Evolutionary conservation across 129 eudicot species (phyloP), one percentile per base, ranked within the genome.

Genomic region (Flaveria trinervia): DNA sequence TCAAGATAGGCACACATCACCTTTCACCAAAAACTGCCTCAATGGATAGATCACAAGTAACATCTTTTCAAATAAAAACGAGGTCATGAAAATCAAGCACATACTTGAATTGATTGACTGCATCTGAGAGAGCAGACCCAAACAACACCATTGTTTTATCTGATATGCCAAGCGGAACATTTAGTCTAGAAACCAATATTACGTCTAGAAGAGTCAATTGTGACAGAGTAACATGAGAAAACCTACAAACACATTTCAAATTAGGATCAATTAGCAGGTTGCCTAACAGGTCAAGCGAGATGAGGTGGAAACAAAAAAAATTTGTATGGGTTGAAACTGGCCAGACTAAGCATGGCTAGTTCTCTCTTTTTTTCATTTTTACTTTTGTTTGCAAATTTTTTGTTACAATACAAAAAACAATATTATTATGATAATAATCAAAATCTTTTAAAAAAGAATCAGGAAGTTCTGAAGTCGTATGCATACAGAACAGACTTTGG

Each of bases 61-160:
- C 30, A 22, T 60, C 43, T 36, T 64, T 12, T 11, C 12, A 7
- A 0, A 28, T 60, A 9, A 52, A 71, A 11, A 0, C 4, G 26
- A 41, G 26, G 33, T 59, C 14, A 5, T 60, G 43, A 62, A 22
- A 78, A 26, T 68, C 13, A 52, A 41, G 72, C 83, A 54, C 84
- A 23, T 88, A 93, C 98, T 91, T 93, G 80, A 93, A 93, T 46
- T 93, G 98, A 80, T 93, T 87, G 82, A 93, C 83, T 65, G 93
- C 97, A 77, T 93, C 96, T 0, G 90, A 67, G 78, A 93, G 92
- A 72, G 96, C 96, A 33, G 98, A 88, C 15, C 98, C 98, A 23
- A 79, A 85, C 55, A 93, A 79, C 75, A 91, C 93, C 89, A 87
- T 84, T 56, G 83, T 60, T 84, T 89, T 84, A 82, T 93, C 97